Percentiles rank a stretch among this genome's conserved stretches.
Evolutionary conservation across 768 basidiomycete genomes (phyloP).

Genomic region (Hortiboletus flavorubellus): DNA sequence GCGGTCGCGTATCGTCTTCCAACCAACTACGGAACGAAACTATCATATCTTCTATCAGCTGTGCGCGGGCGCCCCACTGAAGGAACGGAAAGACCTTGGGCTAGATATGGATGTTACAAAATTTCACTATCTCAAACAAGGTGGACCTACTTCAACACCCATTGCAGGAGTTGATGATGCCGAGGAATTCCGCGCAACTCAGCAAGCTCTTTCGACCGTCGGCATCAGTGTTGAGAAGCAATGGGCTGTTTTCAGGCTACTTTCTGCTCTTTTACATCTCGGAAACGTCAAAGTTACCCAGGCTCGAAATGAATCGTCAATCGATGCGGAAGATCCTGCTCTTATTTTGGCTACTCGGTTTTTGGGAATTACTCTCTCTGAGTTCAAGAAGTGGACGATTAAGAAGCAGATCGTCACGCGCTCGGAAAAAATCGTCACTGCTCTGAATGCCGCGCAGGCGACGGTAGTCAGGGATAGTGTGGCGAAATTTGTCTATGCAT

Average conservation of each 20-base stretch:
- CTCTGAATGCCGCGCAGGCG: conserved; percentile 83
- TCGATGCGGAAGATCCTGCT: conserved; percentile 81
- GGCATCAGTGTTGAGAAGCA: conserved; percentile 97
- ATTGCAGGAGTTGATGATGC: conserved; percentile 94
- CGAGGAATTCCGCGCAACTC: conserved; percentile 91
- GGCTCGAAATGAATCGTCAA: conserved; percentile 73
- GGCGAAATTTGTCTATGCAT: conserved; percentile 98
- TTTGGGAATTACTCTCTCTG: conserved; percentile 82
- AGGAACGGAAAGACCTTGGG: conserved; percentile 93
- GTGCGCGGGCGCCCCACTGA: conserved; percentile 92
- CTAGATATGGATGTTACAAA: conserved; percentile 81
- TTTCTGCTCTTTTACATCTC: conserved; percentile 93
- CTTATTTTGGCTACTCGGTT: conserved; percentile 82
- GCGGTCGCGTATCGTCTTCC: conserved; percentile 95
- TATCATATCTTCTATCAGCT: conserved; percentile 99
- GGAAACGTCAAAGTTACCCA: conserved; percentile 93
- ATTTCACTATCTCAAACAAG: conserved; percentile 92
- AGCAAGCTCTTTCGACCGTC: conserved; percentile 93
- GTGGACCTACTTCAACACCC: conserved; percentile 81
- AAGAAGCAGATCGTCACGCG: conserved; percentile 97
- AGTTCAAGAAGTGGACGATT: conserved; percentile 98
- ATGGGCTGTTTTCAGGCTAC: conserved; percentile 94
- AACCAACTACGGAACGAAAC: conserved; percentile 94
- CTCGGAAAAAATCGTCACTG: conserved; percentile 91
- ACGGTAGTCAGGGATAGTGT: conserved; percentile 94